A percentile compares a stretch with the other conserved stretches of the same genome.
Evolutionary conservation across 352 stramenopile genomes (phyloP).

Genomic region (Pythium folliculosum): DNA sequence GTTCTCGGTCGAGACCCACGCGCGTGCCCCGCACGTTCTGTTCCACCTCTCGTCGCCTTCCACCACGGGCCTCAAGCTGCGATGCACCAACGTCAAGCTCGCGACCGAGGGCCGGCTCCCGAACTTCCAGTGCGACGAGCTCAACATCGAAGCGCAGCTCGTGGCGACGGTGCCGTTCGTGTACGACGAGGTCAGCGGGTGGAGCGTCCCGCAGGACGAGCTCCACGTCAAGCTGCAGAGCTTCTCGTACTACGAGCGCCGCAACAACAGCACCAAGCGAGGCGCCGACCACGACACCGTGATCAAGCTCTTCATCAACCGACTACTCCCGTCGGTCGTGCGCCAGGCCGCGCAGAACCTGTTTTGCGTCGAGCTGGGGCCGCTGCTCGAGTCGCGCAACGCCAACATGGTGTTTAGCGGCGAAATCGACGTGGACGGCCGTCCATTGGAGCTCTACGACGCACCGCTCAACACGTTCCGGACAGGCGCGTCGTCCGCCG

Average conservation of each 20-base stretch:
- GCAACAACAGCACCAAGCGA: conserved; percentile 53
- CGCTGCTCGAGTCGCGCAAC: conserved; percentile 50
- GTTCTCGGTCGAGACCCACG: conserved; percentile 71
- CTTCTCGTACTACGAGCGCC: conserved; percentile 73
- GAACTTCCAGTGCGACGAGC: conserved; percentile 75
- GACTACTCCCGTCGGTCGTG: conserved; percentile 63
- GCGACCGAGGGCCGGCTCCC: conserved; percentile 63
- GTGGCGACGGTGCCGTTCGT: conserved; percentile 65
- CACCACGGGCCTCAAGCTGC: conserved; percentile 56
- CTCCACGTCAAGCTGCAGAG: conserved; percentile 70
- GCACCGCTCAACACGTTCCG: conserved; percentile 37
- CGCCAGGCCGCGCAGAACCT: conserved; percentile 56
- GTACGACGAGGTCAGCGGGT: conserved; percentile 60
- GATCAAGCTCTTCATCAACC: conserved; percentile 83
- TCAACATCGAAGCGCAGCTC: conserved; percentile 75
- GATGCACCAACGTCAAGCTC: conserved; percentile 65
- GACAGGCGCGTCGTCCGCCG: not conserved
- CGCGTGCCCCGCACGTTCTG: conserved; percentile 55
- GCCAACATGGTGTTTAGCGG: conserved; percentile 62
- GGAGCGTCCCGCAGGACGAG: conserved; percentile 59
- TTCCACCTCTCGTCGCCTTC: conserved; percentile 67
- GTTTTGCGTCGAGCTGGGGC: conserved; percentile 63
- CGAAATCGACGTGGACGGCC: conserved; percentile 65
- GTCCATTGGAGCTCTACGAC: conserved; percentile 61
- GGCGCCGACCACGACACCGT: conserved; percentile 73